Evolutionary conservation across 192 early-diverging fungal species (phyloP).

Genomic region (Backusella tuberculispora): DNA sequence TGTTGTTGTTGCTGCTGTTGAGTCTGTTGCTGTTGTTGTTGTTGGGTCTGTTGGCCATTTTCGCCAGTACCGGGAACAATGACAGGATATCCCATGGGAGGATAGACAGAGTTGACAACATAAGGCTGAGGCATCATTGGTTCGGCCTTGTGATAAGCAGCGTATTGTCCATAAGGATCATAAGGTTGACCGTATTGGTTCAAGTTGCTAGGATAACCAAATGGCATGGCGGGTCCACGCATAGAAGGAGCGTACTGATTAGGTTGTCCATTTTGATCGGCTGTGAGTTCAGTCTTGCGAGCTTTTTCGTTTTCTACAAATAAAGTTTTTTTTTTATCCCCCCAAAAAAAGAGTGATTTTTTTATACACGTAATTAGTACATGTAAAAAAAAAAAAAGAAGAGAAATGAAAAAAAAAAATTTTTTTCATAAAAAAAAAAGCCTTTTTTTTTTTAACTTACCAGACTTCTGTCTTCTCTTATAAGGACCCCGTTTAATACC

Average conservation of each 20-base stretch:
- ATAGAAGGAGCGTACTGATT: constrained; percentile 26
- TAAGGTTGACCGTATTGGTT: constrained; percentile 33
- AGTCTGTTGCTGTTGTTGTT: constrained; percentile 17
- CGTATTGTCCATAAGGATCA: constrained; percentile 25
- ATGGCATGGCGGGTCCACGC: constrained; percentile 29
- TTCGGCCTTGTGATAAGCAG: constrained; percentile 25
- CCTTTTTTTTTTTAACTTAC: background rate
- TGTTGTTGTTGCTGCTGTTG: constrained; percentile 18
- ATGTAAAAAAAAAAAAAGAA: too few species aligned
- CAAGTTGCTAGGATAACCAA: constrained; percentile 22
- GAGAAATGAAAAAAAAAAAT: constrained; percentile 1
- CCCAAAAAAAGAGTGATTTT: constrained; percentile 1
- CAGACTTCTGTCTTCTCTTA: constrained; percentile 52
- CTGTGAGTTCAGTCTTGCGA: constrained; percentile 11
- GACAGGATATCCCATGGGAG: constrained; percentile 31
- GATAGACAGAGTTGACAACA: constrained; percentile 33
- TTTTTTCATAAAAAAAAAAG: background rate
- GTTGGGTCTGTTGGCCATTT: constrained; percentile 12
- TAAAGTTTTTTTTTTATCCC: background rate
- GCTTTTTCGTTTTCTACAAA: constrained; percentile 10
- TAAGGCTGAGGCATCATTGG: constrained; percentile 27
- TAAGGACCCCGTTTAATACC: constrained; percentile 88
- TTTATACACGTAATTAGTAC: constrained; percentile 8
- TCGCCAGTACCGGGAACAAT: constrained; percentile 24
- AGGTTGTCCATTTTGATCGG: constrained; percentile 16